Evolutionary conservation across 2,329 filamentous ascomycete species (phyloP).

Genomic region (Aspergillus unguis): DNA sequence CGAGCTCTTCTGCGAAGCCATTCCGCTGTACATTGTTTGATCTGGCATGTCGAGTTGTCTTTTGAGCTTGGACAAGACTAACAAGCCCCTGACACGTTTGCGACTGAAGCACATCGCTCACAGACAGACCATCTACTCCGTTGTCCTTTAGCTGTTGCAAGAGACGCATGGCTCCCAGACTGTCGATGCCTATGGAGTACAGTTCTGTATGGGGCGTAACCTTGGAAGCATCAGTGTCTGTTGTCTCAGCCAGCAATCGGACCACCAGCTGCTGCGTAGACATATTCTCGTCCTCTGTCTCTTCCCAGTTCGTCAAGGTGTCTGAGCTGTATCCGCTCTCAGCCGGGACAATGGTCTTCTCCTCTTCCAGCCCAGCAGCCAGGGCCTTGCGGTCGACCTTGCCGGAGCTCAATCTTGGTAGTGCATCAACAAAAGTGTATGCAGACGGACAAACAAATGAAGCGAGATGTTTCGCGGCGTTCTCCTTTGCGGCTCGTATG

Average conservation of each 20-base stretch:
- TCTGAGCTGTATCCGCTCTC: background rate
- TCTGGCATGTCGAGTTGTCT: background rate
- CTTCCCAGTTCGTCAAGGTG: conserved; percentile 7
- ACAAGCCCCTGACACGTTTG: conserved; percentile 25
- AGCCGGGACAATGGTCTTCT: background rate
- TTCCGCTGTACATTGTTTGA: background rate
- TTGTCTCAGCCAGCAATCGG: conserved; percentile 16
- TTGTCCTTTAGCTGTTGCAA: conserved; percentile 30
- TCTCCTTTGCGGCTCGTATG: conserved; percentile 15
- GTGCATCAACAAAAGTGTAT: conserved; percentile 20
- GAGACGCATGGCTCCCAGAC: conserved; percentile 34
- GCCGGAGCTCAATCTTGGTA: conserved; percentile 26
- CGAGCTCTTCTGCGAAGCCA: conserved; percentile 3
- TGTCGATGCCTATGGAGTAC: conserved; percentile 33
- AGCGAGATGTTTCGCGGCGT: conserved; percentile 16
- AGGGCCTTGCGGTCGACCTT: conserved; percentile 28
- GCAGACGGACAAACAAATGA: conserved; percentile 26
- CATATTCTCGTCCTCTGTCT: conserved; percentile 1
- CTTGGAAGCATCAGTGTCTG: conserved; percentile 11
- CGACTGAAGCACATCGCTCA: conserved; percentile 29
- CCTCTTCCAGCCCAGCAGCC: conserved; percentile 10
- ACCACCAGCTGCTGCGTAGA: conserved; percentile 16
- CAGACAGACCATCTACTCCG: conserved; percentile 22
- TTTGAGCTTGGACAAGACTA: conserved; percentile 15
- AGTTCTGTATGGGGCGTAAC: conserved; percentile 20